Base-by-base conservation (phyloP, 1,139 yeast genomes). In the Meyerozyma elateridarum region DNA sequence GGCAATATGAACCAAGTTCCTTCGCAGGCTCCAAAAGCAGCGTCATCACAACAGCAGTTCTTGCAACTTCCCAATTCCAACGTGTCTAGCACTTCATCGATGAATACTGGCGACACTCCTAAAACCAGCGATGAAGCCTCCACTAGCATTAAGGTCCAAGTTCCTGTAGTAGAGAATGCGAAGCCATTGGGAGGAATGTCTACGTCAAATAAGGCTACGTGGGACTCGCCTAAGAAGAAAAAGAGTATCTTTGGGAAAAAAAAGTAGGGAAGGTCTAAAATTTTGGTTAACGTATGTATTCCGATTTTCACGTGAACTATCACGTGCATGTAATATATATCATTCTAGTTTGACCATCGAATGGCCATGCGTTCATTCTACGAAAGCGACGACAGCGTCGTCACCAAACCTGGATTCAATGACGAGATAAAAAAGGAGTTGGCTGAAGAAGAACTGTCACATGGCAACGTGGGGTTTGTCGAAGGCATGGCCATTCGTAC, bases 401-500 rank as follows among this genome's bases (percentile, higher is more conserved):
- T 61, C 20, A 62, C 68, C 36, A 67, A 64, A 29, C 80, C 81
- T 1, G 79, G 79, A 0, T 51, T 60, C 30, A 65, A 61, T 33
- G 44, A 59, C 21, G 54, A 59, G 20, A 67, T 70, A 20, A 38
- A 63, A 9, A 35, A 47, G 8, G 61, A 60, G 27, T 52, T 71
- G 43, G 51, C 58, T 40, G 46, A 54, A 25, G 44, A 64, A 40
- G 76, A 70, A 45, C 49, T 66, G 1, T 36, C 57, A 4, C 70
- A 70, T 38, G 66, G 70, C 6, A 56, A 64, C 29, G 61, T 64
- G 22, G 50, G 66, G 6, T 62, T 68, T 31, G 52, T 73, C 30
- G 56, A 72, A 16, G 80, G 80, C n/a, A 73, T 73, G 73, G 64
- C 64, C 5, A 61, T 75, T 31, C 57, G 77, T 39, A 52, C 76